A percentile compares a stretch with the other conserved stretches of the same genome.
Evolutionary conservation across 306 rosid genomes (phyloP).

Genomic region (Rubus idaeus): DNA sequence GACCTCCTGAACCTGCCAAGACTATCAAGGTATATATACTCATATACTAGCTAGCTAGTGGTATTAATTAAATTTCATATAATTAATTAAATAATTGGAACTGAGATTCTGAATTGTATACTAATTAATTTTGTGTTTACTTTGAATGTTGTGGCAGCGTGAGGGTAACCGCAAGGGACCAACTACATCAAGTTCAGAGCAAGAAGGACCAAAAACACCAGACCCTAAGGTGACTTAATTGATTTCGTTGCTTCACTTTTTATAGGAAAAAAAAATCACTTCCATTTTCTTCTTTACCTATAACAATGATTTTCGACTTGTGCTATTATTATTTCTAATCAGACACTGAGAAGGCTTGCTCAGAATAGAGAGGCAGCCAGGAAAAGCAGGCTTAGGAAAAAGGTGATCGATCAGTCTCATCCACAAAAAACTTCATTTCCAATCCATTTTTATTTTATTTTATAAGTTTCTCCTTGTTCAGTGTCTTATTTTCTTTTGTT

Average conservation of each 20-base stretch:
- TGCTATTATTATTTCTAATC: constrained; percentile 19
- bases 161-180: constrained; percentile 78
- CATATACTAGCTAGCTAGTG: neutral
- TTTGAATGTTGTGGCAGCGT: constrained; percentile 43
- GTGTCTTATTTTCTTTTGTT: neutral
- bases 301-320: neutral
- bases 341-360: constrained; percentile 95
- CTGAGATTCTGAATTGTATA: constrained; percentile 23
- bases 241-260: neutral
- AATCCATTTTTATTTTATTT: neutral
- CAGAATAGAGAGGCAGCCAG: constrained; percentile 99
- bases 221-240: constrained; percentile 71
- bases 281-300: neutral
- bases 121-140: constrained; percentile 4
- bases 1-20: constrained; percentile 55
- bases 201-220: constrained; percentile 90
- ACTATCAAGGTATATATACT: constrained; percentile 43
- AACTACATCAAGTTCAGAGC: constrained; percentile 80
- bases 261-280: neutral
- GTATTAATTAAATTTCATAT: neutral
- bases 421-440: neutral
- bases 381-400: constrained; percentile 97
- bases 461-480: neutral
- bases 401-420: constrained; percentile 37
- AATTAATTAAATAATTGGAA: neutral